phyloP scores from a whole-genome alignment of 768 basidiomycete genomes.

The Mycena albidolilacea region DNA sequence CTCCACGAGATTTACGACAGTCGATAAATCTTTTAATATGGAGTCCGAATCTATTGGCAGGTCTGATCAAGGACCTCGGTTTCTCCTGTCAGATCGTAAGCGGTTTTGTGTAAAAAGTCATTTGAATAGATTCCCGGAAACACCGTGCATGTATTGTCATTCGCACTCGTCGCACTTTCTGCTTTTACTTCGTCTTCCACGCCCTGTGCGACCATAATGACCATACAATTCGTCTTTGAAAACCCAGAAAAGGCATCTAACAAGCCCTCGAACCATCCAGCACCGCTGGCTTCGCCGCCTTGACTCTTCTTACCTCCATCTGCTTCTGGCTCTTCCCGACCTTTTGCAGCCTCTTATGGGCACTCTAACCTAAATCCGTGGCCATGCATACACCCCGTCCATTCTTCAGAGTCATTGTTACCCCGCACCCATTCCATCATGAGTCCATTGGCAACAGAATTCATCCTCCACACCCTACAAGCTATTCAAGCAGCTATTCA shows the following conservation, averaged over 20 bases:
- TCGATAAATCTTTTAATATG: too few species aligned
- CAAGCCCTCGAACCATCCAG: not conserved
- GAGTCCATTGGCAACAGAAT: not conserved
- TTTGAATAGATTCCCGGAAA: too few species aligned
- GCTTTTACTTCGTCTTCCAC: not conserved
- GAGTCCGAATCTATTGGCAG: too few species aligned
- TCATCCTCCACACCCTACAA: not conserved
- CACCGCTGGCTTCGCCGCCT: not conserved
- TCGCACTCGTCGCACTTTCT: too few species aligned
- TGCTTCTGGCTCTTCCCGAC: not conserved
- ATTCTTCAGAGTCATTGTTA: not conserved
- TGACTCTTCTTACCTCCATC: not conserved
- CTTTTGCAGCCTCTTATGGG: not conserved
- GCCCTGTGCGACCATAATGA: not conserved
- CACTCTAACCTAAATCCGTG: not conserved
- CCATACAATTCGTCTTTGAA: not conserved
- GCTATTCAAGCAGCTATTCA: not conserved
- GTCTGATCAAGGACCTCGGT: too few species aligned
- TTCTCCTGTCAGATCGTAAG: too few species aligned
- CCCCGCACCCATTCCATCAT: not conserved
- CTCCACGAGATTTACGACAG: too few species aligned
- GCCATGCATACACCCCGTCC: not conserved
- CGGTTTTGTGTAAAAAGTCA: too few species aligned
- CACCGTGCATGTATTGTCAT: too few species aligned
- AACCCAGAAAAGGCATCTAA: not conserved